Base-by-base conservation (phyloP, 1,139 yeast species). In the Kurtzmaniella quercitrusa region DNA sequence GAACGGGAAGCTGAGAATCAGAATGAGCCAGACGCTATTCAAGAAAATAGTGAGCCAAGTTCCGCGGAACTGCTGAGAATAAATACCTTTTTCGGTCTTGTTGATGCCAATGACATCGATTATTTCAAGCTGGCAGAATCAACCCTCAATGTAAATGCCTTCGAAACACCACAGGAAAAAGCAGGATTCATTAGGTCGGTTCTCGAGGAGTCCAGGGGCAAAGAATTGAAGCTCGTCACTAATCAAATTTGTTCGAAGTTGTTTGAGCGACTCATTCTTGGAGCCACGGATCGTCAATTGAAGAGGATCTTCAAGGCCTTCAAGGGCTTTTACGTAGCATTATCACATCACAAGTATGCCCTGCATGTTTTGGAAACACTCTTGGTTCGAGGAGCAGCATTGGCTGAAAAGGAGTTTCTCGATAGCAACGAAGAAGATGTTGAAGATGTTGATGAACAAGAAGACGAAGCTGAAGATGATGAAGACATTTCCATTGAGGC, bases 161-260 rank as follows among this genome's bases (percentile, higher is more conserved):
- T 93, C 59, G 89, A 81, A 34, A 70, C 75, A 15, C 71, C 77
- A 1, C 96, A 87, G 45, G 97, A 90, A 51, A 79, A 84, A 54
- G 65, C 63, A 3, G 84, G 85, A 1, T 90, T 91, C 58, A 81
- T 89, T 25, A 63, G 74, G 10, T 84, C 91, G 53, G 91, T 89
- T 4, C 73, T 87, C 50, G 95, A 86, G 53, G 99, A 93, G 68
- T 79, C 91, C 25, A 75, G 76, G 45, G 97, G 97, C 6, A 90
- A 91, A 55, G 98, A 93, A 63, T 70, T 94, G 54, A 93, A 93
- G 62, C 73, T 93, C 41, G 96, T 88, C 9, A 91, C 97, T 3
- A 91, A 93, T 59, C 98, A 91, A 58, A 88, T 91, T 46, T 90
- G 97, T 59, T 91, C 98, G 16, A 93, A 93, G 60, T 74, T 93